Base-by-base conservation (phyloP, 116 monocot species). In the Dioscorea cayenensis region DNA sequence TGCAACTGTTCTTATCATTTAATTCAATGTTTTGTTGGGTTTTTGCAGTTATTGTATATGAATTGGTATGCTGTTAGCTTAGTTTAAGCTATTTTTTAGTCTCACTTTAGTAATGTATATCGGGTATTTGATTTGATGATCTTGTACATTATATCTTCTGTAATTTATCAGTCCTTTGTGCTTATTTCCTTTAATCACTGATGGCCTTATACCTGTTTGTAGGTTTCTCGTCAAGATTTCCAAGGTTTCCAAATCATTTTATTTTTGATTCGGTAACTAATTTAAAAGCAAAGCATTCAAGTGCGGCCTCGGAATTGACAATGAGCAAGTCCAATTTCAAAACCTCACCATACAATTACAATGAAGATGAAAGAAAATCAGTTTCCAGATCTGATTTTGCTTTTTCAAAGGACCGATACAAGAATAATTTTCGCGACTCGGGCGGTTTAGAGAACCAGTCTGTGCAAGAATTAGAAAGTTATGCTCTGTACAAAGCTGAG, bases 401-500 rank as follows among this genome's bases (percentile, higher is more conserved):
- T 4, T 37, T 64, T 29, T 20, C 27, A 10, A 73, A 55, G 35
- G 72, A 77, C 49, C 59, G 17, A 23, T 79, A 82, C 71, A 77
- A 69, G 79, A 86, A 82, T 58, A 82, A 85, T 60, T 81, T 85
- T 50, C 72, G 70, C 22, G 81, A 81, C 62, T 74, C 76, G 9
- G 77, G 81, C 9, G 84, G 84, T 9, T 71, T 84, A 10, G 72
- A 84, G 49, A 80, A 77, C 69, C 82, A 85, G 64, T 83, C 82
- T 67, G 75, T 83, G 13, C 80, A 87, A 55, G 87, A 87, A 48
- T 67, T 87, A 19, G 91, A 91, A 28, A 65, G 69, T 22, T 87
- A 87, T 79, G 80, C 81, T 29, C 77, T 79, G 13, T 73, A 72
- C 66, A 83, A 91, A 76, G 77, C 83, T 43, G 87, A 85, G 69